Evolutionary conservation across 345 rosid genomes (phyloP).

Genomic region (Psidium friedrichsthalianum): DNA sequence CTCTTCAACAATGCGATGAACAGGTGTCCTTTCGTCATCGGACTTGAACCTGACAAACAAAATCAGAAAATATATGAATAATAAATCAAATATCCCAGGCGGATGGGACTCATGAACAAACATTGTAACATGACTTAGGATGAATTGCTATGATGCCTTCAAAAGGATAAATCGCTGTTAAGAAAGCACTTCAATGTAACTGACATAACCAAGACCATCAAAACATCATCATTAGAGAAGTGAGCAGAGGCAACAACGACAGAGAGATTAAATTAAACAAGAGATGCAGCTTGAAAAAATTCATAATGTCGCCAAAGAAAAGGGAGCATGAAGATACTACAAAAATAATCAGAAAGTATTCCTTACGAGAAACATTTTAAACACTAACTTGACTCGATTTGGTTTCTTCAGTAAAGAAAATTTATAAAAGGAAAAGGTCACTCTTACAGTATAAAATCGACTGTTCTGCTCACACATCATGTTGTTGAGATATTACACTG

Average conservation of each 20-base stretch:
- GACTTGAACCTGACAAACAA: conserved; percentile 70
- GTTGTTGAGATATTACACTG: not conserved
- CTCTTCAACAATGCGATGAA: conserved; percentile 72
- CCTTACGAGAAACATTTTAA: not conserved
- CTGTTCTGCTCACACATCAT: not conserved
- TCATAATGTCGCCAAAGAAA: not conserved
- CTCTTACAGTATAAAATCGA: not conserved
- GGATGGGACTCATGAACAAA: not conserved
- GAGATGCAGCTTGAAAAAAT: not conserved
- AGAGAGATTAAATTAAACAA: not conserved
- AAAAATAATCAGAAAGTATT: not conserved
- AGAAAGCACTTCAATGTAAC: not conserved
- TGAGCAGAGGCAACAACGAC: not conserved
- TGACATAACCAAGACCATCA: not conserved
- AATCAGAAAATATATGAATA: not conserved
- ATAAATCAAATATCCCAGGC: not conserved
- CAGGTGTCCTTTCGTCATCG: conserved; percentile 91
- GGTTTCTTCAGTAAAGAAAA: not conserved
- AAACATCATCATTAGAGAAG: not conserved
- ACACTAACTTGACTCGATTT: not conserved
- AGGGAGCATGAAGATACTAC: not conserved
- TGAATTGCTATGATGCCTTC: not conserved
- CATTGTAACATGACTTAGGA: not conserved
- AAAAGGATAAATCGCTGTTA: not conserved
- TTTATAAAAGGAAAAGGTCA: not conserved